Base-by-base conservation (phyloP, 805 yeast genomes). In the Lachancea nothofagi region DNA sequence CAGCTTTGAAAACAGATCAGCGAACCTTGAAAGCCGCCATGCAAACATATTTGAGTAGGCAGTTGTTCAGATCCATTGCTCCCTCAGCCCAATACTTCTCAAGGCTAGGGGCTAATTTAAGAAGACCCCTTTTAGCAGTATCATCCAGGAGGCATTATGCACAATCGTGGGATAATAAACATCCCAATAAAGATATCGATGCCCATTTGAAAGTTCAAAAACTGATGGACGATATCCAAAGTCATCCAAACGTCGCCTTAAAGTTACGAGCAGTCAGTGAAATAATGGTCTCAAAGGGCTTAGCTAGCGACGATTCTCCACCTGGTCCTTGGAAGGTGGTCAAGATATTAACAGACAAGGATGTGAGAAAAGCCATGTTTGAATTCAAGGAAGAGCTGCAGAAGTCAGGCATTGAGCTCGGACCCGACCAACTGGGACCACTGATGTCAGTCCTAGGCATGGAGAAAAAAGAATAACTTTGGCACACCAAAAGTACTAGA, bases 361-460 rank as follows among this genome's bases (percentile, higher is more conserved):
- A 57, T 15, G 34, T 55, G 23, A 54, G 52, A 36, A 36, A 39
- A 7, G 51, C 60, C 2, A 51, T 57, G 53, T 31, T 37, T 21
- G 53, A 53, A 5, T 50, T 56, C 29, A 54, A 50, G 32, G 39
- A 31, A 7, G 61, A 51, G 29, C 36, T 56, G 41, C 45, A 48
- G n/a, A 49, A 52, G n/a, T 42, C 54, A n/a, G 57, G 56, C 6
- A 50, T 56, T 30, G 43, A 51, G 18, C 26, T 56, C 26, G 53
- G 53, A 6, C 59, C 57, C 5, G 59, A 56, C 3, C 56, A 56
- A 27, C 36, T 52, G 14, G 55, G 50, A 13, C 54, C 61, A 9
- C 38, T 55, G 40, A 52, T 55, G 58, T 47, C 52, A 14, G 57
- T 55, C 7, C 39, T 55, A 12, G 58, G 58, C 1, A 46, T 55